These are phyloP conservation scores for Nemania sp. DNA, from an alignment of 2,329 filamentous ascomycete genomes.

Conservation along the genomic window DNA sequence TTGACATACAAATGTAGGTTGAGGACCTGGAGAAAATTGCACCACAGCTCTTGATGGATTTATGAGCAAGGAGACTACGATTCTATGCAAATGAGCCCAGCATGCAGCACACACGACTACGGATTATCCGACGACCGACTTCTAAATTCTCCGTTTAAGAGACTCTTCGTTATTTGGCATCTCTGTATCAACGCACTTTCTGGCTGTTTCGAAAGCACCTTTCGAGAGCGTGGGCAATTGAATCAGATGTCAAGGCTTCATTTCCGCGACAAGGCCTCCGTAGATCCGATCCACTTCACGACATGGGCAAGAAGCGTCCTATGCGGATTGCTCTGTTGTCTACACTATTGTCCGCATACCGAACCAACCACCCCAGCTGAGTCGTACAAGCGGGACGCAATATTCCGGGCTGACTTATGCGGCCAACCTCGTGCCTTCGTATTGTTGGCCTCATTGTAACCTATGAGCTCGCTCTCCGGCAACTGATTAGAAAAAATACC, in stretches of 20 bases:
- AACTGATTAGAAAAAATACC: no score
- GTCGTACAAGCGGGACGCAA: no score
- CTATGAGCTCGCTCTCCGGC: no score
- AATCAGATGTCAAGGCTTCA: neutral
- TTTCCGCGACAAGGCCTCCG: neutral
- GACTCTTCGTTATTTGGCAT: no score
- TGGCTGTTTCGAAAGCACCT: no score
- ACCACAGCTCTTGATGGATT: conserved; percentile 82
- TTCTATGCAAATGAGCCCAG: conserved; percentile 9
- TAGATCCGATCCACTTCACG: conserved; percentile 8
- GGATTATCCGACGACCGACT: neutral
- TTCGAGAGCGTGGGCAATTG: neutral
- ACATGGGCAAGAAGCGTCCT: neutral
- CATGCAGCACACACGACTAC: neutral
- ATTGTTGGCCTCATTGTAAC: no score
- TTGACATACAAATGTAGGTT: conserved; percentile 54
- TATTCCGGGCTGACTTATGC: no score
- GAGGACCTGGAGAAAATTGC: conserved; percentile 89
- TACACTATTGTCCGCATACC: neutral
- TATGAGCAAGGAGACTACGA: conserved; percentile 52
- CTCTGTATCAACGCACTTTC: no score
- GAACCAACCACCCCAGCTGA: conserved; percentile 1
- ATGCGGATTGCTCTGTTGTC: neutral
- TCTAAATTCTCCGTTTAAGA: no score
- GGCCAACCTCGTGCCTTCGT: no score